These are phyloP conservation scores for Cicer chorassanicum DNA, from an alignment of 306 rosid genomes.

Conservation along the genomic window DNA sequence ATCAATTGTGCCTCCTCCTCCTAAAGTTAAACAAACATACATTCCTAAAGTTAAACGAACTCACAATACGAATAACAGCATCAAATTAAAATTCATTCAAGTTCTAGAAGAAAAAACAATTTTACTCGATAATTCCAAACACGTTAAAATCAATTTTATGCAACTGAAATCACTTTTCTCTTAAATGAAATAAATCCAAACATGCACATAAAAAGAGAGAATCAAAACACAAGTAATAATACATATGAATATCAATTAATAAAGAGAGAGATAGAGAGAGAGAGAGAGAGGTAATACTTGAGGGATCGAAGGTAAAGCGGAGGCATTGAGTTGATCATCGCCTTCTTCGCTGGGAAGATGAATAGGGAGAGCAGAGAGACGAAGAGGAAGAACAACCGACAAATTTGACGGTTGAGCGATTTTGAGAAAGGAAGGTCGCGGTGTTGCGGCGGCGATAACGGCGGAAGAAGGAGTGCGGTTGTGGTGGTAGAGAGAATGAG, in stretches of 20 bases:
- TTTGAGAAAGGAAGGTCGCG: conserved; percentile 19
- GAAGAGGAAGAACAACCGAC: conserved; percentile 15
- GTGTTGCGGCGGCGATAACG: neutral
- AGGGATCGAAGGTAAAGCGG: conserved; percentile 36
- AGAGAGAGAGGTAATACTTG: neutral
- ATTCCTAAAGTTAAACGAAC: no score
- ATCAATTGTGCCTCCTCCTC: no score
- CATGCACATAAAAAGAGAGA: neutral
- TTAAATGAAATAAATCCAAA: no score
- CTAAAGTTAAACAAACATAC: no score
- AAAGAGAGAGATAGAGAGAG: no score
- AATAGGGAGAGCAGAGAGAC: conserved; percentile 27
- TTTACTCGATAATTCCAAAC: no score
- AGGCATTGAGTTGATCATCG: conserved; percentile 32
- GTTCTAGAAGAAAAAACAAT: no score
- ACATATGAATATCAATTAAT: neutral
- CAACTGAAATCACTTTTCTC: no score
- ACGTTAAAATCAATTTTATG: no score
- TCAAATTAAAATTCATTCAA: no score
- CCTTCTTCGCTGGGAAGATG: conserved; percentile 7
- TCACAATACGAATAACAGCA: no score
- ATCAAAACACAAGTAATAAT: neutral
- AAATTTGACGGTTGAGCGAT: neutral
- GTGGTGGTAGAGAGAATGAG: conserved; percentile 29
- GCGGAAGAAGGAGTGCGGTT: conserved; percentile 28